phyloP scores from a whole-genome alignment of 176 grass and related monocot genomes.

The Oryza longistaminata region DNA sequence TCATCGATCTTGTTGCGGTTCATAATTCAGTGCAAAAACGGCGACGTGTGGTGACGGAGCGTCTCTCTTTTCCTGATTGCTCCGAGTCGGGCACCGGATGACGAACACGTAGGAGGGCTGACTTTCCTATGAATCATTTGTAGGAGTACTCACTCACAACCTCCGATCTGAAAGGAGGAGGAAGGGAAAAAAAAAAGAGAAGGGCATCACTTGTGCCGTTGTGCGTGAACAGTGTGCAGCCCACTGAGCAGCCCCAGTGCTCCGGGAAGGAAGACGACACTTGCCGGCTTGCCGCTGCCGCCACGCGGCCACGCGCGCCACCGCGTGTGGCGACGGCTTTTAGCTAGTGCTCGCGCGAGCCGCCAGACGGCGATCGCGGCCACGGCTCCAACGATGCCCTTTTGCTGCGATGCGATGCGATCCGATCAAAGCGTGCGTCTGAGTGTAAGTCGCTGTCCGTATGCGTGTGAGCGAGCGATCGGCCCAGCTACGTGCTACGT shows the following conservation, averaged over 20 bases:
- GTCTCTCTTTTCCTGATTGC: background rate
- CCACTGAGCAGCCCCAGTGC: background rate
- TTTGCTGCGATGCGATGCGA: background rate
- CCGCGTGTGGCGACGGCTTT: background rate
- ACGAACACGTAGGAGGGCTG: background rate
- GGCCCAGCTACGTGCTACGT: background rate
- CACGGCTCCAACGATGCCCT: background rate
- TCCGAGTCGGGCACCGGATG: background rate
- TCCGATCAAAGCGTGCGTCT: background rate
- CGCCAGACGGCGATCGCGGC: background rate
- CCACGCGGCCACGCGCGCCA: no score
- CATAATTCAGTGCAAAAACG: background rate
- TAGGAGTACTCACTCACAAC: no score
- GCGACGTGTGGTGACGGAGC: background rate
- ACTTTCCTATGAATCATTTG: background rate
- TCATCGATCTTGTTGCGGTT: background rate
- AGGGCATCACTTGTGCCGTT: background rate
- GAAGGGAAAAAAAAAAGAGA: no score
- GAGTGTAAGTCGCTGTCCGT: background rate
- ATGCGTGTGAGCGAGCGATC: background rate
- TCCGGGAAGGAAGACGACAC: background rate
- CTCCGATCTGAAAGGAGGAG: background rate
- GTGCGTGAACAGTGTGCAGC: background rate
- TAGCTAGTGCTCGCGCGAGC: background rate
- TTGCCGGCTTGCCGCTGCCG: background rate